These are phyloP conservation scores for Cordia subcordata DNA, from an alignment of 257 asterid species.

Conservation along the genomic window DNA sequence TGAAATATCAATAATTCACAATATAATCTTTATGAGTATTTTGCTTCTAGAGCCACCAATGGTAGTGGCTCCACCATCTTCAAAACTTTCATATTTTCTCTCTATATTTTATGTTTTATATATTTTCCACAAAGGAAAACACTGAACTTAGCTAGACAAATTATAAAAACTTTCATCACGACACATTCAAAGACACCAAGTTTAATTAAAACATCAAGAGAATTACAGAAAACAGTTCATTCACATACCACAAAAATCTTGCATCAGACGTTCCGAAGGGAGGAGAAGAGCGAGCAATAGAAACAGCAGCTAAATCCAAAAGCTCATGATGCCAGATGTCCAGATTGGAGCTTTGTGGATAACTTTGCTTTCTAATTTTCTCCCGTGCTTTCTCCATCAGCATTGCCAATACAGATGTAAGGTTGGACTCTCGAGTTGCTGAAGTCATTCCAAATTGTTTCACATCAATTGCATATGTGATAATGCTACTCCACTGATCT, in stretches of 20 bases:
- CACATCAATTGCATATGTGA: conserved; percentile 43
- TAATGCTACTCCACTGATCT: conserved; percentile 75
- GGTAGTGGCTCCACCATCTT: too few species aligned
- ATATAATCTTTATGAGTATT: too few species aligned
- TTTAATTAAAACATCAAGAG: not conserved
- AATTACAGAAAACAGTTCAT: conserved; percentile 11
- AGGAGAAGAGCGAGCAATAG: conserved; percentile 48
- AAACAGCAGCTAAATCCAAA: conserved; percentile 63
- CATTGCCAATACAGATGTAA: conserved; percentile 46
- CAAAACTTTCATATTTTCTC: too few species aligned
- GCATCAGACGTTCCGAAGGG: conserved; percentile 48
- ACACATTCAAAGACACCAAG: not conserved
- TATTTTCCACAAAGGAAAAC: too few species aligned
- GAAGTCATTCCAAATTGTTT: conserved; percentile 27
- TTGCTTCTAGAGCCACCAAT: too few species aligned
- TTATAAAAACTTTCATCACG: not conserved
- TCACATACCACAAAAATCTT: conserved; percentile 63
- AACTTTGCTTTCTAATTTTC: conserved; percentile 32
- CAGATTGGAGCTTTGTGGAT: conserved; percentile 31
- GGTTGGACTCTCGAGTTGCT: conserved; percentile 31
- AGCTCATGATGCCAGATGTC: conserved; percentile 61
- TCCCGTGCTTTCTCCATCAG: conserved; percentile 79
- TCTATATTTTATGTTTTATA: too few species aligned
- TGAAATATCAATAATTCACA: too few species aligned
- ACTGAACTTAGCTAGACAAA: not conserved